These are phyloP conservation scores for Ceratocystis cacaofunesta DNA, from an alignment of 2,329 filamentous ascomycete species.

Conservation along the genomic window DNA sequence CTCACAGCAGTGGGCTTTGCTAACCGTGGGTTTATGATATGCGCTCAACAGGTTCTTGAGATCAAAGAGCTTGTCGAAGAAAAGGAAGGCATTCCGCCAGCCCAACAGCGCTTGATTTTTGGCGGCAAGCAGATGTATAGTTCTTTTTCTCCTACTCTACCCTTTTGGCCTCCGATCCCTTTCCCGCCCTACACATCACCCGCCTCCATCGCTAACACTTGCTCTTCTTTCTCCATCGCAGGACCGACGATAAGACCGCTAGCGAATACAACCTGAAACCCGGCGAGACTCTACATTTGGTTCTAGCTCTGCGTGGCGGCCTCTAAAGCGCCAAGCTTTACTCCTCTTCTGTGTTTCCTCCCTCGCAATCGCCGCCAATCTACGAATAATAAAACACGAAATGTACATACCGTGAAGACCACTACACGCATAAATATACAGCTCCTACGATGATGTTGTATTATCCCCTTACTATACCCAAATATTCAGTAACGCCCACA, in stretches of 20 bases:
- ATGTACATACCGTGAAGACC: not conserved
- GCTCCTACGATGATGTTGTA: too few relatives aligned
- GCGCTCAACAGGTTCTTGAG: constrained; percentile 53
- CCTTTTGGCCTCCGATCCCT: not conserved
- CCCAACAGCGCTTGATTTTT: constrained; percentile 90
- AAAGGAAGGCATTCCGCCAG: constrained; percentile 94
- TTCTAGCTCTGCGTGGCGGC: constrained; percentile 83
- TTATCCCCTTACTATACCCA: too few relatives aligned
- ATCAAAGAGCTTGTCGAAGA: constrained; percentile 99
- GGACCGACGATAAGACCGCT: constrained; percentile 90
- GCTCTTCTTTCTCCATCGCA: constrained; percentile 26
- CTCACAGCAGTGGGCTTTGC: not conserved
- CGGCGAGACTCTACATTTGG: constrained; percentile 85
- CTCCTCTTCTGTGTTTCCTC: not conserved
- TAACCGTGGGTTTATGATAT: constrained; percentile 1
- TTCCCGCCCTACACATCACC: not conserved
- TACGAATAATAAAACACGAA: not conserved
- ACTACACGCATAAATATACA: too few relatives aligned
- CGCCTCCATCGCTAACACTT: not conserved
- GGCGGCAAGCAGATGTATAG: constrained; percentile 96
- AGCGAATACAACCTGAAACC: constrained; percentile 80
- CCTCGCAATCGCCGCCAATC: not conserved
- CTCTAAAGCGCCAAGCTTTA: constrained; percentile 20
- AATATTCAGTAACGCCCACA: too few relatives aligned
- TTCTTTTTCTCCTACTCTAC: constrained; percentile 12